phyloP scores from a whole-genome alignment of 768 basidiomycete species.

The Psilocybe tampanensis region DNA sequence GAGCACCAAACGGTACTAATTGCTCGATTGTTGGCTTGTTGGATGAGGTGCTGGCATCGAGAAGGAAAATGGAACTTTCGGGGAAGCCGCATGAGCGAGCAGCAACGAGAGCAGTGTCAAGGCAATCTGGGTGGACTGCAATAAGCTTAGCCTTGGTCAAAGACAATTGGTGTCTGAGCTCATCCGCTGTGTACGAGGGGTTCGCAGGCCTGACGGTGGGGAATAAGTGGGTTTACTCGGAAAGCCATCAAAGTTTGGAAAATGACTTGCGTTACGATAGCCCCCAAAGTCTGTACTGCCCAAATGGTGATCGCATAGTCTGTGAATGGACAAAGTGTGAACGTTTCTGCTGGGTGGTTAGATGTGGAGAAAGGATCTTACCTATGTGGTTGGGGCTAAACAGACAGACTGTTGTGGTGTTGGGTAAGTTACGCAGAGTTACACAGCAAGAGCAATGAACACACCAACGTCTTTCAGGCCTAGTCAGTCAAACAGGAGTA shows the following conservation, averaged over 20 bases:
- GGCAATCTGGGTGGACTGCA: conserved; percentile 47
- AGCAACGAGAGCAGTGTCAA: conserved; percentile 47
- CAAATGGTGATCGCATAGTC: conserved; percentile 60
- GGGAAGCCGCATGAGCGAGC: conserved; percentile 42
- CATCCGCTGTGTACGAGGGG: conserved; percentile 57
- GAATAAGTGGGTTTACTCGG: conserved; percentile 15
- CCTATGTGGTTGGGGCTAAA: conserved; percentile 69
- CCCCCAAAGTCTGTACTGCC: conserved; percentile 63
- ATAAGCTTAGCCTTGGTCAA: conserved; percentile 49
- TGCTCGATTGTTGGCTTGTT: conserved; percentile 39
- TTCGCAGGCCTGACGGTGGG: conserved; percentile 57
- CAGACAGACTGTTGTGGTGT: conserved; percentile 48
- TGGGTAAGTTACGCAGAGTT: not conserved
- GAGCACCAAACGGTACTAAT: conserved; percentile 46
- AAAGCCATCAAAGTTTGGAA: not conserved
- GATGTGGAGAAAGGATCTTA: not conserved
- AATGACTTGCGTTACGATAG: conserved; percentile 52
- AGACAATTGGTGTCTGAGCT: conserved; percentile 59
- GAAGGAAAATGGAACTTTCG: conserved; percentile 43
- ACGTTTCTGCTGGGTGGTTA: not conserved
- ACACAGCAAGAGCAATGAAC: conserved; percentile 11
- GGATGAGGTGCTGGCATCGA: conserved; percentile 22
- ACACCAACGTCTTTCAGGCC: conserved; percentile 56
- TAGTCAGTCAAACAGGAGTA: conserved; percentile 22
- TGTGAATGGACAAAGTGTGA: conserved; percentile 20